phyloP scores from a whole-genome alignment of 805 yeast genomes.

The Torulaspora indica region DNA sequence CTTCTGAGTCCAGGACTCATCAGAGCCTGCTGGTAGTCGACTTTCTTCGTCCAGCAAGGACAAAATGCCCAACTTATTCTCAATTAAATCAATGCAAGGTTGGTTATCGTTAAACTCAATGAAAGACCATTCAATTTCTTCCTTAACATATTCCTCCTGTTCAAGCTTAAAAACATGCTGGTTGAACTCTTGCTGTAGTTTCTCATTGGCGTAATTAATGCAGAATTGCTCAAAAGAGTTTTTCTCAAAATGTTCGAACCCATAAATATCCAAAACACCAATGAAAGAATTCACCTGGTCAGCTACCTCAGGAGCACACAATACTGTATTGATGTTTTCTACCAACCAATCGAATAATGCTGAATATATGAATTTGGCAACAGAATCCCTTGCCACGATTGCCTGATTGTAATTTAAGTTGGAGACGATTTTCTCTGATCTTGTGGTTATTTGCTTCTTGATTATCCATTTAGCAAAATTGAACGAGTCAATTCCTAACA shows the following conservation, averaged over 20 bases:
- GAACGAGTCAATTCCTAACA: constrained; percentile 72
- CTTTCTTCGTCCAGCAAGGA: constrained; percentile 92
- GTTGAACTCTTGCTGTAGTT: constrained; percentile 93
- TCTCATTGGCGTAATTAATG: constrained; percentile 95
- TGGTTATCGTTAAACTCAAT: constrained; percentile 95
- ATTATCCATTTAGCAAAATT: constrained; percentile 85
- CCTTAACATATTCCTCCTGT: constrained; percentile 89
- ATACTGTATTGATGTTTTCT: constrained; percentile 69
- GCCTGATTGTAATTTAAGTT: constrained; percentile 83
- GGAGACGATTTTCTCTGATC: constrained; percentile 86
- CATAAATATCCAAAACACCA: constrained; percentile 96
- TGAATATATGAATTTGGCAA: constrained; percentile 88
- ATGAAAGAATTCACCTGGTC: constrained; percentile 65
- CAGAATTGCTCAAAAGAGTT: constrained; percentile 97
- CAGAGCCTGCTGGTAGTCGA: constrained; percentile 88
- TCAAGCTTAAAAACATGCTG: constrained; percentile 97
- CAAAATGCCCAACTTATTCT: constrained; percentile 79
- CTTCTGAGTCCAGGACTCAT: constrained; percentile 87
- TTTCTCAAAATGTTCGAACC: constrained; percentile 91
- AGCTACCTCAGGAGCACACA: constrained; percentile 67
- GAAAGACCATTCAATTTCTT: constrained; percentile 94
- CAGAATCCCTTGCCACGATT: constrained; percentile 88
- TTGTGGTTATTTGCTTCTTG: constrained; percentile 87
- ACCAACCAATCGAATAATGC: constrained; percentile 95
- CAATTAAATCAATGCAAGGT: constrained; percentile 92